Percentiles rank a stretch among this genome's conserved stretches.
Evolutionary conservation across 352 stramenopile genomes (phyloP).

Genomic region (Globisporangium ultimum): DNA sequence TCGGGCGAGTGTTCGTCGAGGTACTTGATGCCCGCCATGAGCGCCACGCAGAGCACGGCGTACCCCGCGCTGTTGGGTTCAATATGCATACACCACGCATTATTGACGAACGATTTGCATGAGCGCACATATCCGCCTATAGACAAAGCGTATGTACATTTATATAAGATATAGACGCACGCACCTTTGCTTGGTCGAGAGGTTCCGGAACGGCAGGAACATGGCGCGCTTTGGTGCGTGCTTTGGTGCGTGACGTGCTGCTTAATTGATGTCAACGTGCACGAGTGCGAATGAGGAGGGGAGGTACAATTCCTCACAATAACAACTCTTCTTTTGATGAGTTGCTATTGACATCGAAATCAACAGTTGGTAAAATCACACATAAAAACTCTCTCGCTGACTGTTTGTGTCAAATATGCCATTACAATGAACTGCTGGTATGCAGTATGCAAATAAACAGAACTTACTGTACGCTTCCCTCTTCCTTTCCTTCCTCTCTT

Average conservation of each 20-base stretch:
- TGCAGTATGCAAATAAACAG: background rate
- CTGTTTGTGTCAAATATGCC: too few relatives aligned
- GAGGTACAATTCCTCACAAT: background rate
- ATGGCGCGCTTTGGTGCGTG: background rate
- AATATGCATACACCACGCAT: background rate
- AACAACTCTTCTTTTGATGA: background rate
- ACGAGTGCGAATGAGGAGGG: background rate
- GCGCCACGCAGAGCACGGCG: constrained; percentile 51
- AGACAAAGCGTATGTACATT: too few relatives aligned
- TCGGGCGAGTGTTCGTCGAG: constrained; percentile 61
- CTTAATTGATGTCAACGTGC: too few relatives aligned
- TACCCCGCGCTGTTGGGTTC: constrained; percentile 49
- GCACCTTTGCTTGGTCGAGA: constrained; percentile 59
- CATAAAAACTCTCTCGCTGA: too few relatives aligned
- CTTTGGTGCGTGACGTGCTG: too few relatives aligned
- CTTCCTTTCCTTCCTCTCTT: background rate
- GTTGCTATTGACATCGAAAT: too few relatives aligned
- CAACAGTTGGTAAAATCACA: too few relatives aligned
- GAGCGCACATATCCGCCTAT: too few relatives aligned
- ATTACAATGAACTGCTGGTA: too few relatives aligned
- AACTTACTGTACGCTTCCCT: background rate
- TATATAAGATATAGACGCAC: background rate
- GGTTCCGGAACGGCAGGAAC: constrained; percentile 60
- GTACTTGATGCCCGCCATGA: constrained; percentile 67
- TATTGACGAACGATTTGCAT: too few relatives aligned